Base-by-base conservation (phyloP, 805 yeast species). In the Metschnikowia santaceciliae region DNA sequence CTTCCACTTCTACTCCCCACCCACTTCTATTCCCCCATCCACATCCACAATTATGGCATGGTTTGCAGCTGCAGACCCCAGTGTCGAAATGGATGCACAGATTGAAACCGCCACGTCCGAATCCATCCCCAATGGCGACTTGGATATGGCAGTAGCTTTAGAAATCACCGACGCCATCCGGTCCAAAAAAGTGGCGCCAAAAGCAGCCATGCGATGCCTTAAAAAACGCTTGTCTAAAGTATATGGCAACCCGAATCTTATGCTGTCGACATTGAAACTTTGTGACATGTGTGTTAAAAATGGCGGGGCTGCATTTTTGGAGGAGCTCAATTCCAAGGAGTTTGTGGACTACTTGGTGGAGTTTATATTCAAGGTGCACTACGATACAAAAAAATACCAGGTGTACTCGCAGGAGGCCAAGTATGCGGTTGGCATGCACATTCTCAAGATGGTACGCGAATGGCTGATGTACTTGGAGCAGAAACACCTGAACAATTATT, bases 241-340 rank as follows among this genome's bases (percentile, higher is more conserved):
- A 20, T 61, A 70, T 52, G 71, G 74, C 49, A 91, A 91, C 64
- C 96, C 97, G 10, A 90, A 91, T 65, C 80, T 84, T 8, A 88
- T 88, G 61, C 76, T 83, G 26, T 80, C 94, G 4, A 75, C 91
- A 0, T 77, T 94, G 62, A 87, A 86, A 61, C 72, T 94, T 54
- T 75, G 86, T 32, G 98, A 94, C 60, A 78, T 89, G 42, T 88
- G 96, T 68, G 85, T 92, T 49, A 94, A 94, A 69, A 94, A 94
- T 65, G 91, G 97, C 43, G 99, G 99, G 6, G 75, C 76, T 44
- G 96, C 89, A 60, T 91, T 94, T 60, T 74, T 92, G 20, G 75
- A 72, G 19, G 97, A 90, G 61, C 75, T 91, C 32, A 81, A 92
- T 33, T 79, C 91, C 8, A 81, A 90, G 55, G 97, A 92, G 65